Conservation (phyloP, 305 asterid species). For the Fraxinus angustifolia region DNA sequence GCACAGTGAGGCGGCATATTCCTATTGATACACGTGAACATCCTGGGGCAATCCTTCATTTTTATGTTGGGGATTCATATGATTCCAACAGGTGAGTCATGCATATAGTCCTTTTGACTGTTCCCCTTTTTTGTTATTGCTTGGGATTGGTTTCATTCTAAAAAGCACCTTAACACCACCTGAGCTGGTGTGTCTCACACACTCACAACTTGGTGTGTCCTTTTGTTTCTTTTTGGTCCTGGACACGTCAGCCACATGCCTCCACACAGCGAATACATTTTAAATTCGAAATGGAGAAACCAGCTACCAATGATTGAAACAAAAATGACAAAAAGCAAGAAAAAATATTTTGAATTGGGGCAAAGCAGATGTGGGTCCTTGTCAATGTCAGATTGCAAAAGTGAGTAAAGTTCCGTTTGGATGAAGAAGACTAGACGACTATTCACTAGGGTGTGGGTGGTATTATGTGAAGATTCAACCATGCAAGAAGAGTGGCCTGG, state of each 20-base stretch:
- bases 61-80: conserved; percentile 83
- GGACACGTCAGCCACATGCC: neutral
- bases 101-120: neutral
- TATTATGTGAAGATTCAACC: neutral
- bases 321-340: neutral
- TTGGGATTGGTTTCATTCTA: neutral
- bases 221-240: neutral
- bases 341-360: neutral
- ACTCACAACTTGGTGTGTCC: neutral
- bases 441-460: neutral
- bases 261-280: neutral
- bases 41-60: conserved; percentile 89
- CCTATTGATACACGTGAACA: conserved; percentile 90
- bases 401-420: neutral
- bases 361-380: neutral
- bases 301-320: neutral
- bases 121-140: conserved; percentile 1
- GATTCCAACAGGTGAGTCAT: conserved; percentile 68
- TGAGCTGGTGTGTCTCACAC: neutral
- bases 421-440: neutral
- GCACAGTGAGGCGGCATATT: conserved; percentile 87
- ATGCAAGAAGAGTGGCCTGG: neutral
- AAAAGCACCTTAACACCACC: neutral
- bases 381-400: neutral
- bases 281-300: neutral